These are phyloP conservation scores for Lepidium sativum DNA, from an alignment of 345 rosid genomes.

Conservation along the genomic window DNA sequence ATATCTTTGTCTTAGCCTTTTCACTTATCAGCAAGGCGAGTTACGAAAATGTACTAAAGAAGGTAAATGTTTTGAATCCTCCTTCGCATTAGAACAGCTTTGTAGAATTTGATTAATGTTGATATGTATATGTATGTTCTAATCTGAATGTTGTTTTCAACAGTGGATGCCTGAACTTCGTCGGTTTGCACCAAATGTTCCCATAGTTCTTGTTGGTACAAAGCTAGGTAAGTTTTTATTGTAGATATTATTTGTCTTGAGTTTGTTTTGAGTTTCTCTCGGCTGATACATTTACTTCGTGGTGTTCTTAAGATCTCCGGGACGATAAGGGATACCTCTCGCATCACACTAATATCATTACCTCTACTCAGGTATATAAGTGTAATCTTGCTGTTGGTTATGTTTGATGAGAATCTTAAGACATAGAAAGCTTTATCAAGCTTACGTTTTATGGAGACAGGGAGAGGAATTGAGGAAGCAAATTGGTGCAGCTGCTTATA, in stretches of 20 bases:
- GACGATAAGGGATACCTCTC: slow-evolving; percentile 63
- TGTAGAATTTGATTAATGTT: not conserved
- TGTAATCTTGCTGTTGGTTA: not conserved
- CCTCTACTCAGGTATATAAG: slow-evolving; percentile 63
- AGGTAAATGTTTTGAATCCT: slow-evolving; percentile 37
- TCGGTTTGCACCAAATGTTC: slow-evolving; percentile 89
- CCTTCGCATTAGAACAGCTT: not conserved
- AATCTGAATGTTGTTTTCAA: slow-evolving; percentile 15
- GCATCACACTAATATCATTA: slow-evolving; percentile 63
- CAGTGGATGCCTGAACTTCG: slow-evolving; percentile 99
- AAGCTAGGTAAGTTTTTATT: slow-evolving; percentile 54
- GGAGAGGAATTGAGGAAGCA: slow-evolving; percentile 95
- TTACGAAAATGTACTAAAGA: slow-evolving; percentile 93
- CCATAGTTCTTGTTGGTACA: slow-evolving; percentile 93
- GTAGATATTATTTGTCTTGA: not conserved
- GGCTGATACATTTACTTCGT: not conserved
- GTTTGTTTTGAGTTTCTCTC: not conserved
- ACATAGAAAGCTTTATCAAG: not conserved
- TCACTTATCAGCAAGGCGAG: slow-evolving; percentile 91
- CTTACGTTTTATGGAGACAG: slow-evolving; percentile 26
- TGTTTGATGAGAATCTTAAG: not conserved
- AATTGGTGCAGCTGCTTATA: slow-evolving; percentile 94
- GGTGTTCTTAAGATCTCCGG: slow-evolving; percentile 55
- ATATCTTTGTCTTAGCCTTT: slow-evolving; percentile 84
- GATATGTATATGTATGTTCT: not conserved